phyloP scores from a whole-genome alignment of 1,139 yeast species.

The Protomyces pachydermus region DNA sequence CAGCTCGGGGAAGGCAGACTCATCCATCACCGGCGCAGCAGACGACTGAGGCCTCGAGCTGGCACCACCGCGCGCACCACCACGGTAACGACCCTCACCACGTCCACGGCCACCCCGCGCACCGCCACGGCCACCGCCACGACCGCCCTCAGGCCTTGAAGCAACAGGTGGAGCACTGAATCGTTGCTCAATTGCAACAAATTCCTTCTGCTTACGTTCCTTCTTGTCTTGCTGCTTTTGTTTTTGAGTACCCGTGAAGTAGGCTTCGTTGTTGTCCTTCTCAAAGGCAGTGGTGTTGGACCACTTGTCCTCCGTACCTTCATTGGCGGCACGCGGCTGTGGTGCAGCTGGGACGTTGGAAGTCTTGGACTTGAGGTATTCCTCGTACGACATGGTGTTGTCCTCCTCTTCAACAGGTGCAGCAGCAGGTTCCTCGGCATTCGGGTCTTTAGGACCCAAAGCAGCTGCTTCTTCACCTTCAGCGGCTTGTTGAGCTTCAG shows the following conservation, averaged over 20 bases:
- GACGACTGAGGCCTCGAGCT: conserved; percentile 15
- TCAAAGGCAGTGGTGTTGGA: conserved; percentile 33
- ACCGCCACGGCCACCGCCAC: conserved; percentile 30
- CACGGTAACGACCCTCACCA: conserved; percentile 37
- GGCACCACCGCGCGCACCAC: conserved; percentile 38
- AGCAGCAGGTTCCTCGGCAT: conserved; percentile 57
- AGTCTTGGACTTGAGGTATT: conserved; percentile 57
- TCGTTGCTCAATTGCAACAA: conserved; percentile 57
- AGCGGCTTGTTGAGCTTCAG: conserved; percentile 31
- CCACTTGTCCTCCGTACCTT: conserved; percentile 58
- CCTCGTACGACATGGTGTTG: conserved; percentile 56
- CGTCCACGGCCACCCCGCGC: conserved; percentile 40
- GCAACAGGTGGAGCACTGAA: conserved; percentile 40
- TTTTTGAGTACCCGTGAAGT: conserved; percentile 51
- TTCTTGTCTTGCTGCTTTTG: conserved; percentile 41
- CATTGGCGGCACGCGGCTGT: conserved; percentile 53
- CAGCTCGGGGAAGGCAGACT: conserved; percentile 21
- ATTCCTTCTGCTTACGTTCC: conserved; percentile 62
- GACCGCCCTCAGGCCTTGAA: conserved; percentile 5
- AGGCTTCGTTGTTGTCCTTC: conserved; percentile 44
- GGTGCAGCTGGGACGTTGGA: conserved; percentile 41
- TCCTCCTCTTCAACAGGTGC: conserved; percentile 38
- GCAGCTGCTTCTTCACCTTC: conserved; percentile 48
- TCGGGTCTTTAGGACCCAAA: conserved; percentile 62
- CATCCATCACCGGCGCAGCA: conserved; percentile 31